Base-by-base conservation (phyloP, 1,284 basidiomycete species). In the Mycosarcoma mackinlayi region DNA sequence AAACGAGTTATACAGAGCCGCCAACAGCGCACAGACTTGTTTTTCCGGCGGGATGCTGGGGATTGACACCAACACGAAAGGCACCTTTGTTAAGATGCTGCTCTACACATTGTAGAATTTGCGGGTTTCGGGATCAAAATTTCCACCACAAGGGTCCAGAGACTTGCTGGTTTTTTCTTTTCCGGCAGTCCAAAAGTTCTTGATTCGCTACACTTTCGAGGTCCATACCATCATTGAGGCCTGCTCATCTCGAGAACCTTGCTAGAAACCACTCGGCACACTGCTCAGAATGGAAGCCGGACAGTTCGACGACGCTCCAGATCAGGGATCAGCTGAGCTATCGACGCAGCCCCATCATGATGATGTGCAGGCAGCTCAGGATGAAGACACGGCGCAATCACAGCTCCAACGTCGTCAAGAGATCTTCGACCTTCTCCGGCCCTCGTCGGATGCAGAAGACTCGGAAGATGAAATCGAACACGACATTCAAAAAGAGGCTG, bases 251-350 rank as follows among this genome's bases (percentile, higher is more conserved):
- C 6, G 9, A 21, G 18, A 38, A 19, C 16, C 9, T 18, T 18
- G 14, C n/a, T 37, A 33, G 13, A 18, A 25, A 34, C 18, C 31
- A 27, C 23, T 39, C 27, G 7, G 18, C 30, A 24, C 13, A 8
- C 31, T 21, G 6, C 11, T 14, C 31, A 55, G 7, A 2, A 65
- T 71, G 68, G 62, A 71, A 37, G 54, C 47, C 14, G 68, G 68
- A 6, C 68, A 71, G 24, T 71, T 71, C 18, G 68, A 71, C 30
- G 68, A 71, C 23, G 62, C 68, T 11, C 50, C 53, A 3, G 62
- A 67, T 14, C 53, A 56, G 41, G 46, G n/a, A 7, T 7, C 42
- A 4, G 10, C 19, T 1, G 31, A 23, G 19, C 37, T 21, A 13
- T 16, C 25, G 27, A 40, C 24, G 23, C 46, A 40, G 18, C 54